A percentile compares a stretch with the other conserved stretches of the same genome.
These are phyloP conservation scores for Gymnopus androsaceus DNA, from an alignment of 1,284 basidiomycete genomes.

Conservation along the genomic window DNA sequence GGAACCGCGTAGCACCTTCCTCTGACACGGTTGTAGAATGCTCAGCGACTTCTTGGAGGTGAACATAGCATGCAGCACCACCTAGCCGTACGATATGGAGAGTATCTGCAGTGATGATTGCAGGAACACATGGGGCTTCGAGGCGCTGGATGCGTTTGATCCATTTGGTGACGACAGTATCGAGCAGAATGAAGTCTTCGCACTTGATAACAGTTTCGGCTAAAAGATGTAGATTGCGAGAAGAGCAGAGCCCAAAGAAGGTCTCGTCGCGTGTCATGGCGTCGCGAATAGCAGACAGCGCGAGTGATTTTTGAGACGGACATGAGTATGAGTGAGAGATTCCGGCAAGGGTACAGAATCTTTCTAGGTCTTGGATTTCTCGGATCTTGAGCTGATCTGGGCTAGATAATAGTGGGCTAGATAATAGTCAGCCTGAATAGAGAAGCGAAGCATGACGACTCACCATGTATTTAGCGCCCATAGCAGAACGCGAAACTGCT, in stretches of 20 bases:
- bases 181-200: conserved; percentile 25
- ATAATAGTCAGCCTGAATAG: conserved; percentile 19
- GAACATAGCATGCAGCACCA: conserved; percentile 34
- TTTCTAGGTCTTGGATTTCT: conserved; percentile 23
- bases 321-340: conserved; percentile 30
- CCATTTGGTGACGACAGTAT: conserved; percentile 30
- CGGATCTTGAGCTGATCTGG: conserved; percentile 20
- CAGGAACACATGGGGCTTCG: conserved; percentile 34
- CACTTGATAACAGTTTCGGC: conserved; percentile 28
- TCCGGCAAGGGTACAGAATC: conserved; percentile 30
- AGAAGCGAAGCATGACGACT: conserved; percentile 6
- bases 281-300: conserved; percentile 21
- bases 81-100: conserved; percentile 27
- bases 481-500: conserved; percentile 15
- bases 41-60: conserved; percentile 34
- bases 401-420: conserved; percentile 20
- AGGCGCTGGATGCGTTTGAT: conserved; percentile 27
- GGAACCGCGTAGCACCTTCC: conserved; percentile 31
- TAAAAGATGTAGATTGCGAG: conserved; percentile 28
- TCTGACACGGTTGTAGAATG: conserved; percentile 24
- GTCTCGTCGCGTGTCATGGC: conserved; percentile 23
- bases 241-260: conserved; percentile 30
- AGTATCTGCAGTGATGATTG: conserved; percentile 34
- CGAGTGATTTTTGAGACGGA: conserved; percentile 27
- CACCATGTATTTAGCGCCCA: conserved; percentile 12